These are phyloP conservation scores for Collybia mongolica DNA, from an alignment of 768 basidiomycete species.

Conservation along the genomic window DNA sequence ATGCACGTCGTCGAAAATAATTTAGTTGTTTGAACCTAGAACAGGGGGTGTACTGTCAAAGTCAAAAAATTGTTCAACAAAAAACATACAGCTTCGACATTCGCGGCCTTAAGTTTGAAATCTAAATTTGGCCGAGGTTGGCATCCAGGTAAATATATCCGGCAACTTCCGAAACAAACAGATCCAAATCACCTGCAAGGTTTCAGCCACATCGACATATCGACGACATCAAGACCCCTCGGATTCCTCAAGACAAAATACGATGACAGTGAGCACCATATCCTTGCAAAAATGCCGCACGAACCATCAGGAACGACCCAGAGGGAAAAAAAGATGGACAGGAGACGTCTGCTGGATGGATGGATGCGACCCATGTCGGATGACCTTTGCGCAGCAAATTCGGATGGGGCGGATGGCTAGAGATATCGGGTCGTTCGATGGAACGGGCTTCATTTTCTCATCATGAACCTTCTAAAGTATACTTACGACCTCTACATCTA, in stretches of 20 bases:
- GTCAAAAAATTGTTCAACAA: too few relatives aligned
- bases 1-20: too few relatives aligned
- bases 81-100: too few relatives aligned
- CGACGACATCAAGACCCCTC: slow-evolving; percentile 22
- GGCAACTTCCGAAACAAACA: slow-evolving; percentile 19
- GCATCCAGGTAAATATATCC: too few relatives aligned
- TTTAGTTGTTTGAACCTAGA: too few relatives aligned
- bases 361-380: slow-evolving; percentile 11
- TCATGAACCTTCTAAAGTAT: background rate
- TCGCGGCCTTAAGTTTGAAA: too few relatives aligned
- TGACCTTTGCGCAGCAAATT: slow-evolving; percentile 8
- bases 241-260: slow-evolving; percentile 30
- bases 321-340: slow-evolving; percentile 8
- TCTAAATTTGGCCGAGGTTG: too few relatives aligned
- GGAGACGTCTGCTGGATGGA: slow-evolving; percentile 21
- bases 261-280: slow-evolving; percentile 28
- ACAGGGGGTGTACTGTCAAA: too few relatives aligned
- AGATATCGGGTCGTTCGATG: slow-evolving; percentile 8
- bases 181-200: slow-evolving; percentile 15
- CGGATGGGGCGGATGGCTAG: slow-evolving; percentile 3
- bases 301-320: slow-evolving; percentile 13
- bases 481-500: slow-evolving; percentile 11
- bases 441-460: background rate
- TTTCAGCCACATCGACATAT: slow-evolving; percentile 15
- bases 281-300: slow-evolving; percentile 8